Conservation (phyloP, 495 filamentous ascomycete species). For the Penicillium crystallinum region DNA sequence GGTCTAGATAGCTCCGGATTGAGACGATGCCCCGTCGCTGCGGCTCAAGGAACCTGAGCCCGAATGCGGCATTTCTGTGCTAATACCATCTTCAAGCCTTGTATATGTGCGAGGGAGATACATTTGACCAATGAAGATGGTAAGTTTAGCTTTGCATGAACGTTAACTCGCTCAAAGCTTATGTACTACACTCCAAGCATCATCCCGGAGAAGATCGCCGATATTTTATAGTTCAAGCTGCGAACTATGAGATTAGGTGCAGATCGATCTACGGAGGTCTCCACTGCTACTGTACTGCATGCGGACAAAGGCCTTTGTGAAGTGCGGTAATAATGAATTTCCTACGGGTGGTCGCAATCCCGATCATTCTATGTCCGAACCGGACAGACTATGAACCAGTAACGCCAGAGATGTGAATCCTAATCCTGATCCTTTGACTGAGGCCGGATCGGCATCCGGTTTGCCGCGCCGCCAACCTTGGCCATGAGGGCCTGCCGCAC, state of each 20-base stretch:
- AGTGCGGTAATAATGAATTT: slow-evolving; percentile 3
- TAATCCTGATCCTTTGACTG: slow-evolving; percentile 4
- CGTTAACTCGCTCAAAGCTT: neutral
- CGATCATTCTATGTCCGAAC: slow-evolving; percentile 18
- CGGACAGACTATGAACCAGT: slow-evolving; percentile 2
- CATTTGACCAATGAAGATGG: no score
- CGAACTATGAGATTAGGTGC: neutral
- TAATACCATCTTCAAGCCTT: neutral
- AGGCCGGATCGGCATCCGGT: slow-evolving; percentile 23
- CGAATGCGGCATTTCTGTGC: neutral
- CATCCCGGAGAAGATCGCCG: neutral
- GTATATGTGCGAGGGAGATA: neutral
- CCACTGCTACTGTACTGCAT: slow-evolving; percentile 10
- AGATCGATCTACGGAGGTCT: slow-evolving; percentile 1
- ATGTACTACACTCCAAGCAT: neutral
- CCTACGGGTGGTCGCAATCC: slow-evolving; percentile 15
- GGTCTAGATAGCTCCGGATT: neutral
- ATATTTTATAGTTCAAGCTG: neutral
- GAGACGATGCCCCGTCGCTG: neutral
- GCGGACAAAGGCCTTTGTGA: slow-evolving; percentile 19
- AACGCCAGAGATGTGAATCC: neutral
- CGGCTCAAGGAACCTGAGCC: neutral
- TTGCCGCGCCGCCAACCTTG: slow-evolving; percentile 22
- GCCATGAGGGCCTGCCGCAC: slow-evolving; percentile 31
- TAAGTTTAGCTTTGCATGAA: no score